These are phyloP conservation scores for Verticillium longisporum DNA, from an alignment of 2,329 filamentous ascomycete genomes.

Conservation along the genomic window DNA sequence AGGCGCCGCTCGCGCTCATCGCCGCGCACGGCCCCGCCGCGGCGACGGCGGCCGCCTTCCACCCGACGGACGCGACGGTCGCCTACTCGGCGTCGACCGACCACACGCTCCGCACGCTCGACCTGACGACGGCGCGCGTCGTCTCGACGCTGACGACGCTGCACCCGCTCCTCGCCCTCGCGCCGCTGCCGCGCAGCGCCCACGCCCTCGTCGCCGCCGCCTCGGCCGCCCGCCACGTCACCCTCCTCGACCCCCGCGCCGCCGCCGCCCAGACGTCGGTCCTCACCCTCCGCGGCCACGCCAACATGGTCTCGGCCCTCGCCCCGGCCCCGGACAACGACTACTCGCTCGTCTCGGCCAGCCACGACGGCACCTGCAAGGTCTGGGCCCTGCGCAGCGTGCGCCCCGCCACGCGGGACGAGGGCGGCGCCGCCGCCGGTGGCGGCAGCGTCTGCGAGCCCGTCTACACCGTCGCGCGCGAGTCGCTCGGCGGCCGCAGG, in stretches of 20 bases:
- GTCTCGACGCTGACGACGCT: constrained; percentile 80
- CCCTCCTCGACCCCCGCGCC: constrained; percentile 83
- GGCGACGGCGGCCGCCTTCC: constrained; percentile 76
- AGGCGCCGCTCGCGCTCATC: constrained; percentile 72
- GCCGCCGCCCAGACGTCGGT: constrained; percentile 70
- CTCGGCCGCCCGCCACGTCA: constrained; percentile 80
- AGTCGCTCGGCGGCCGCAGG: constrained; percentile 60
- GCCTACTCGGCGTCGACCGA: constrained; percentile 90
- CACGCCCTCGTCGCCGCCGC: constrained; percentile 58
- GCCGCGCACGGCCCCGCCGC: constrained; percentile 66
- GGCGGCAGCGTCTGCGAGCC: constrained; percentile 59
- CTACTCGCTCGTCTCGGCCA: constrained; percentile 81
- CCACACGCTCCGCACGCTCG: constrained; percentile 84
- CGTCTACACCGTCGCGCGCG: constrained; percentile 69
- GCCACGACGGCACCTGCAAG: constrained; percentile 84
- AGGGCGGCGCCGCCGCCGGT: constrained; percentile 46
- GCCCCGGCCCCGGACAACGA: constrained; percentile 54
- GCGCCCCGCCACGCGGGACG: constrained; percentile 50
- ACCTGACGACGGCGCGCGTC: constrained; percentile 71
- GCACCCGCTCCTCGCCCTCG: constrained; percentile 74
- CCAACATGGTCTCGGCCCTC: constrained; percentile 53
- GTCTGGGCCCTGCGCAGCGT: constrained; percentile 87
- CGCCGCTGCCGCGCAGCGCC: constrained; percentile 61
- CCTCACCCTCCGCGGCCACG: constrained; percentile 87
- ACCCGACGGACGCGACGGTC: constrained; percentile 76